Evolutionary conservation across 345 rosid species (phyloP), one percentile per base, ranked within the genome.

Genomic region (Gossypium bickii): DNA sequence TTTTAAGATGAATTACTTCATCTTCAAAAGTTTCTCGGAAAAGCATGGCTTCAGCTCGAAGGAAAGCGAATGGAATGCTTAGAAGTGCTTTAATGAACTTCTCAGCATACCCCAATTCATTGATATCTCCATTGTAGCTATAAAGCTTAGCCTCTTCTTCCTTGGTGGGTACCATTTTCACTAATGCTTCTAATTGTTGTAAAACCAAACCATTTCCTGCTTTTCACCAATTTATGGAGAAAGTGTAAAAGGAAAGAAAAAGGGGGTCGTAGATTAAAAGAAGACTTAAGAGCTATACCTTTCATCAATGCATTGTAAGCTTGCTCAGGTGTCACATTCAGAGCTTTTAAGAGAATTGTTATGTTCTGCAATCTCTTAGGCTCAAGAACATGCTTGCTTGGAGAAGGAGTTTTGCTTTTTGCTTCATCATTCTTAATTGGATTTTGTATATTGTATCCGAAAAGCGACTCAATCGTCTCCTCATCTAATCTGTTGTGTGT

Each of bases 381-480:
- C 75, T 95, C 99, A 41, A 95, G 92, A 17, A 95, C 87, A 57
- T 93, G 97, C 84, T 95, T 89, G 78, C 88, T 86, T 52, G 99
- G 99, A 22, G 98, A 95, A 51, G 98, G 97, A 44, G 87, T 91
- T 79, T 92, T 89, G 84, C 93, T 91, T 74, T 86, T 93, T 47
- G 83, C 76, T 75, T 93, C 97, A 10, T 93, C 98, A 10, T 80
- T 88, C 80, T 86, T 91, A 74, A 74, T 51, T 24, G 93, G 76
- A 75, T 48, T 81, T 44, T 88, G 90, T 38, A 87, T 73, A 24
- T 91, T 93, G 82, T 93, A 95, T 68, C 99, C 97, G 47, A 95
- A 95, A 9, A 95, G 92, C 2, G 99, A 95, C 72, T 91, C 98
- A 0, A 95, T 95, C 99, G 93, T 95, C 84, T 95, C 97, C 84